Evolutionary conservation across 2,329 filamentous ascomycete genomes (phyloP), one percentile per base, ranked within the genome.

Genomic region (Arthroderma sp.): DNA sequence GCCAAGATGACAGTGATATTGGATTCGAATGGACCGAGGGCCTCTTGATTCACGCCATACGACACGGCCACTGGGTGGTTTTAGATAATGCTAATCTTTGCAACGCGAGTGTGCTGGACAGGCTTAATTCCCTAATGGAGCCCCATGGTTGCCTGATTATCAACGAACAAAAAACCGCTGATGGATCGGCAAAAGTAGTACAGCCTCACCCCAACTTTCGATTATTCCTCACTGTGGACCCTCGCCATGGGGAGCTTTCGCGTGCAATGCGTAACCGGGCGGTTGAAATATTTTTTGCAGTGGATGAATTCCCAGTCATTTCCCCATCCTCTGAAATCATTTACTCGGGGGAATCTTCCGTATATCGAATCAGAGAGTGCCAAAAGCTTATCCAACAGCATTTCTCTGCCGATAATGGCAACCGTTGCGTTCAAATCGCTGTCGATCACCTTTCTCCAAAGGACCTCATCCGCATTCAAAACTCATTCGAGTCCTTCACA

Each of bases 1-100:
- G 78, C 1, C 65, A 73, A 30, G 65, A 69, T 2, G 73, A 86
- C 27, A 77, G 81, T 22, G 81, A 82, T 50, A 86, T 87, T 22
- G 81, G 83, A 2, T 98, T 98, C 58, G 86, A 94, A 61, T 98
- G 91, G 91, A 78, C 94, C 1, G 89, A 98, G 59, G 91, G 93
- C 46, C 77, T 93, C 40, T 80, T 98, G 37, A 82, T 96, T 40
- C 82, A 87, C 54, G 89, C 91, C 36, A 71, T 96, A 7, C 75
- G 93, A 57, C 72, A 82, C 53, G 91, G 91, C 9, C 77, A 87
- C 49, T 98, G 91, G 91, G 72, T 98, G 11, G 81, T 98, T 7
- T 77, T 98, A 22, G 91, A 98, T 64, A 95, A 98, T 63, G 91
- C 93, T 48, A 98, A 98, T 57, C 74, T 98, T 46, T 98, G 93